Base-by-base conservation (phyloP, 1,284 basidiomycete species). In the Cryptococcus hybrid region DNA sequence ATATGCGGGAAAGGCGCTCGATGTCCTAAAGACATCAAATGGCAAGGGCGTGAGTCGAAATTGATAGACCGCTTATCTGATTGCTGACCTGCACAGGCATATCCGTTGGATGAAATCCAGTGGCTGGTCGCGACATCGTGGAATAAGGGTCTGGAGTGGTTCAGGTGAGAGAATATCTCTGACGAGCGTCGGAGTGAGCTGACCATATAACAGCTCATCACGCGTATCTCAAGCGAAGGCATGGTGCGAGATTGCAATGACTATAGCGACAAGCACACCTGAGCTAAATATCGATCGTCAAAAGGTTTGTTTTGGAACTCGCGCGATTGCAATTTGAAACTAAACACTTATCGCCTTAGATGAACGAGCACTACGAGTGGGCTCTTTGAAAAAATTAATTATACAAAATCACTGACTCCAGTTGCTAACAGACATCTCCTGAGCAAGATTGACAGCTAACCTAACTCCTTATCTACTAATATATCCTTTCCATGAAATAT, bases 111-210 rank as follows among this genome's bases (percentile, higher is more conserved):
- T 15, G 58, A 59, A 35, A 35, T 47, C 11, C 46, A 52, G 5
- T 59, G 58, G 58, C 38, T 59, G 6, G 12, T 54, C 15, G 40
- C 58, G 9, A 55, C 58, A 15, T 37, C 50, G 1, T 59, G 53
- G 54, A 59, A 56, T 38, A 30, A 43, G 34, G 53, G 58, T 9
- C 43, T 59, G 34, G 39, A 52, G 7, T 34, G 18, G 53, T 42
- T 40, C 38, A 37, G 11, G 45, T 45, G 24, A 24, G 1, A 36
- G 5, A 18, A 18, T 30, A 39, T 50, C 7, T 34, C 48, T 38
- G 48, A 40, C 30, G 12, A 6, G 24, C 18, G 2, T 7, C n/a
- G 30, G 30, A 30, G 24, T 30, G 30, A 30, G 30, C 30, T 30
- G 30, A 30, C 3, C 5, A 13, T 15, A 18, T 8, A 4, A 8